Evolutionary conservation across 31 red algal genomes (phyloP), one percentile per base, ranked within the genome.

Genomic region (Odonthalia washingtoniensis): DNA sequence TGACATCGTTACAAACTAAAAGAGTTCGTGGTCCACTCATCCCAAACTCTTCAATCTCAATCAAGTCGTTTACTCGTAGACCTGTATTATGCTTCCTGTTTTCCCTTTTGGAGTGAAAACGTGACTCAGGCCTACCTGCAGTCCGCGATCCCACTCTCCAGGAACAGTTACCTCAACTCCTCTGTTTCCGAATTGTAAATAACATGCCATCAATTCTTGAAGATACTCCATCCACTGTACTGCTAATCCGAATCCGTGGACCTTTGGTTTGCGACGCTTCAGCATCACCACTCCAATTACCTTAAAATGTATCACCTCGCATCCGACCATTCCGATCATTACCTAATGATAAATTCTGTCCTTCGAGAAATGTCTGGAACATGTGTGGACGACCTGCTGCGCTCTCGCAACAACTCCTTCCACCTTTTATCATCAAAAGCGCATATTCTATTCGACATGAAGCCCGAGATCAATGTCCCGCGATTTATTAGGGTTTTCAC

Each of bases 141-240:
- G n/a, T 4, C 70, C 74, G 37, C 44, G 69, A 4, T 72, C 33
- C 64, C 46, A 32, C 42, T 75, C 2, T 36, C 40, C 6, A 31
- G 70, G 24, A 34, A 57, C 4, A 40, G 61, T 3, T 86, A 37
- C 40, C 43, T 70, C 80, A 12, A 18, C 18, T 4, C 43, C 4
- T 17, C 62, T 61, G 62, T 83, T 5, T 63, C 80, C 37, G 60
- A 83, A 32, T 83, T 83, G 24, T 37, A 83, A 72, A 57, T 83
- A 4, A 6, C 67, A 16, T 63, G 35, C 3, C 33, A 70, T 63
- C 1, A 90, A 44, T 77, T 65, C 40, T 34, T 85, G 1, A 0
- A 91, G 34, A 37, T 85, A 12, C 72, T 84, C 2, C 77, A 80
- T 3, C 70, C 75, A 0, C n/a, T 92, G 2, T 85, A 85, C 45